Evolutionary conservation across 129 eudicot genomes (phyloP).

Genomic region (Heracleum sosnowskyi): DNA sequence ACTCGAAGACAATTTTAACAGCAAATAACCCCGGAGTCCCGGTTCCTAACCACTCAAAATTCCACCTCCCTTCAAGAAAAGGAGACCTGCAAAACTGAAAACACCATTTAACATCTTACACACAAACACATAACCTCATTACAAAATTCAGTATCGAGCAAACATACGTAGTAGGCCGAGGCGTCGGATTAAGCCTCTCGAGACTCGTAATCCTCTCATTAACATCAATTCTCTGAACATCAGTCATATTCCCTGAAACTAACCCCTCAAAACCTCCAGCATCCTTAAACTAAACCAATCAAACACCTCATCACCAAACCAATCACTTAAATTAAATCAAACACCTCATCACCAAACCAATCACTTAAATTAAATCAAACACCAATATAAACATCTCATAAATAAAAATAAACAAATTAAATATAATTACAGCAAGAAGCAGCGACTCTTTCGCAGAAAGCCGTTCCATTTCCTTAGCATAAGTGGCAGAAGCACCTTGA

Average conservation of each 20-base stretch:
- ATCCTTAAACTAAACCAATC: constrained; percentile 59
- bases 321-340: constrained; percentile 2
- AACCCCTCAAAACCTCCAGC: constrained; percentile 90
- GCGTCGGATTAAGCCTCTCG: constrained; percentile 90
- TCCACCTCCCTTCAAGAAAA: constrained; percentile 78
- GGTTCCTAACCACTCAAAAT: constrained; percentile 80
- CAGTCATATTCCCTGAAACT: constrained; percentile 58
- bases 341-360: too few species aligned
- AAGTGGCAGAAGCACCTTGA: constrained; percentile 75
- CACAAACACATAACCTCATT: background rate
- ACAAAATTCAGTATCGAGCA: constrained; percentile 1
- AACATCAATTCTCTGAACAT: constrained; percentile 69
- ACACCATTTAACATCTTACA: constrained; percentile 19
- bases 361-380: too few species aligned
- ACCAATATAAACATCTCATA: too few species aligned
- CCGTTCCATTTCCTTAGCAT: constrained; percentile 81
- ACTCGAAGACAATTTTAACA: constrained; percentile 59
- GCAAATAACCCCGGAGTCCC: constrained; percentile 71
- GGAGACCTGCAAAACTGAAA: constrained; percentile 73
- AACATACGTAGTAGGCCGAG: constrained; percentile 94
- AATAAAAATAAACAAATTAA: background rate
- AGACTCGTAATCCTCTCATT: constrained; percentile 83
- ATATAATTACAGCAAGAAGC: constrained; percentile 66
- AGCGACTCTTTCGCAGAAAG: constrained; percentile 85
- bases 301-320: background rate